Conservation (phyloP, 2,329 filamentous ascomycete species). For the Sporothrix pseudoabietina region DNA sequence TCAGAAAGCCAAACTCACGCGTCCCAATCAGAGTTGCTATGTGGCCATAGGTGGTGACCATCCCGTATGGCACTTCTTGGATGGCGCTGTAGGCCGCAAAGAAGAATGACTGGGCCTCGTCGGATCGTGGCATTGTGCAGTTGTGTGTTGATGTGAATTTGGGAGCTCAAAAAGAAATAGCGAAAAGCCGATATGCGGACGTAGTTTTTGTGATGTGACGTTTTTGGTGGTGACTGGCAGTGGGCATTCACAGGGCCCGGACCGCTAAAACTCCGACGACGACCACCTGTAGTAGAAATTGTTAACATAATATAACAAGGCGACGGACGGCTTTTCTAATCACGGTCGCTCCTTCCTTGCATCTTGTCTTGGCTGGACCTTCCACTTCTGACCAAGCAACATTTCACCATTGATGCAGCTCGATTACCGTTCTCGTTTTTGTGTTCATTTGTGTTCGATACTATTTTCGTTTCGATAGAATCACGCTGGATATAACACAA, state of each 20-base stretch:
- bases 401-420: too few relatives aligned
- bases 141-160: not conserved
- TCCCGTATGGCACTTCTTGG: conserved; percentile 79
- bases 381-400: not conserved
- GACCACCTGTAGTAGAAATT: not conserved
- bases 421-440: not conserved
- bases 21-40: conserved; percentile 73
- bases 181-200: not conserved
- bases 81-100: conserved; percentile 78
- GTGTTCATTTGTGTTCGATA: not conserved
- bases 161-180: not conserved
- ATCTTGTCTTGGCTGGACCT: not conserved
- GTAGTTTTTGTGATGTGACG: not conserved
- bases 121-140: conserved; percentile 64
- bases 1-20: conserved; percentile 53
- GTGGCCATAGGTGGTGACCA: conserved; percentile 85
- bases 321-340: not conserved
- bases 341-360: not conserved
- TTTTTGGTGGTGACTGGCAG: not conserved
- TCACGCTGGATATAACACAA: not conserved
- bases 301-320: not conserved
- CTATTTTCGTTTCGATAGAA: not conserved
- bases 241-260: not conserved
- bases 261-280: not conserved
- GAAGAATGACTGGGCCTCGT: conserved; percentile 75